phyloP scores from a whole-genome alignment of 192 early-diverging fungal genomes.

The Thamnidium elegans region DNA sequence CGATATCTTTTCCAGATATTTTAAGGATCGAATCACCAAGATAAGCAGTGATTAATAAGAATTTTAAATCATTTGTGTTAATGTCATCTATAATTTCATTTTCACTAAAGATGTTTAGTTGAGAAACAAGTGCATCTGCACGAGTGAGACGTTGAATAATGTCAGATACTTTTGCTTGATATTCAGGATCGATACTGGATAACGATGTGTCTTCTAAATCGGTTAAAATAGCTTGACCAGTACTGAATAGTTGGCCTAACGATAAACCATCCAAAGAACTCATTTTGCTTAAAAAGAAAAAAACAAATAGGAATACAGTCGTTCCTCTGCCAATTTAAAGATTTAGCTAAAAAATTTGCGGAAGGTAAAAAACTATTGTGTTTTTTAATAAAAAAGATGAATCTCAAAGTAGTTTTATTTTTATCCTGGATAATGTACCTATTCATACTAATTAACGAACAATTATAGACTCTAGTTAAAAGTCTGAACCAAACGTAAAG shows the following conservation, averaged over 20 bases:
- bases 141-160: slow-evolving; percentile 45
- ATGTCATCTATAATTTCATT: slow-evolving; percentile 92
- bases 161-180: slow-evolving; percentile 48
- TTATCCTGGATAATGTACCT: neutral
- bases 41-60: slow-evolving; percentile 57
- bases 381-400: no score
- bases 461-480: no score
- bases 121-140: slow-evolving; percentile 48
- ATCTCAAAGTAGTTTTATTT: no score
- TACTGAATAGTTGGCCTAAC: slow-evolving; percentile 28
- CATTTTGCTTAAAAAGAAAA: neutral
- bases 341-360: no score
- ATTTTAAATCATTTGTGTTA: slow-evolving; percentile 73
- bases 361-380: no score
- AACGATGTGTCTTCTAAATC: slow-evolving; percentile 44
- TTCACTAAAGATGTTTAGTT: slow-evolving; percentile 74
- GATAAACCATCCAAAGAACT: slow-evolving; percentile 26
- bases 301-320: neutral
- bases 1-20: slow-evolving; percentile 33
- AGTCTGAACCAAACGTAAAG: no score
- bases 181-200: slow-evolving; percentile 40
- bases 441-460: no score
- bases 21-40: slow-evolving; percentile 54
- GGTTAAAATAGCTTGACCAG: slow-evolving; percentile 23
- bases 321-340: no score